A percentile compares a stretch with the other conserved stretches of the same genome.
phyloP scores from a whole-genome alignment of 176 grass and related monocot genomes.

The Tuctoria greenei region DNA sequence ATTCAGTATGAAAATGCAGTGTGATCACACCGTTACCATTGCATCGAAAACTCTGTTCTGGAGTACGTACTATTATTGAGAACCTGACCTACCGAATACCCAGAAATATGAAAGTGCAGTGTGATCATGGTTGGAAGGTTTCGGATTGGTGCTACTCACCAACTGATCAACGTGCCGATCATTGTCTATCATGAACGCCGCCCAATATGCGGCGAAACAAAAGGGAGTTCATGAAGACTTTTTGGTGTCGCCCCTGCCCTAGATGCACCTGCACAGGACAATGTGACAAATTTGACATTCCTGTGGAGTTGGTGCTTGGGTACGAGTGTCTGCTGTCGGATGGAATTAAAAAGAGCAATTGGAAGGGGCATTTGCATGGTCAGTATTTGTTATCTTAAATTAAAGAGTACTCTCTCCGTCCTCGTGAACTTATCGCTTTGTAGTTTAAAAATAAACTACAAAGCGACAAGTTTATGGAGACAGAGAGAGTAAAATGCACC shows the following conservation, averaged over 20 bases:
- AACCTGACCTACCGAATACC: conserved; percentile 18
- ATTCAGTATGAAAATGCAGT: too few species aligned
- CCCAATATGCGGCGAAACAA: conserved; percentile 42
- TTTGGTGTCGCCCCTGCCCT: neutral
- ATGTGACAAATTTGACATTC: conserved; percentile 33
- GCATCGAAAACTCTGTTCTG: too few species aligned
- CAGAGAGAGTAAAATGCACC: too few species aligned
- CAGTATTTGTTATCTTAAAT: neutral
- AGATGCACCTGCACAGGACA: conserved; percentile 13
- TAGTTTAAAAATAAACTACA: too few species aligned
- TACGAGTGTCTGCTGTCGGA: neutral
- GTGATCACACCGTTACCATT: too few species aligned
- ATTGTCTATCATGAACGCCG: conserved; percentile 19
- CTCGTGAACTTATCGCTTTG: too few species aligned
- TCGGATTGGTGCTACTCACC: conserved; percentile 25
- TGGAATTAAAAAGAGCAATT: neutral
- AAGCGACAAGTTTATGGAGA: too few species aligned
- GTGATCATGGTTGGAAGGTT: neutral
- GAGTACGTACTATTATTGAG: neutral
- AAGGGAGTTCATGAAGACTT: conserved; percentile 24
- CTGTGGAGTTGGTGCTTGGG: conserved; percentile 14
- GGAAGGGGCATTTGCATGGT: conserved; percentile 8
- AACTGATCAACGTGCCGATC: conserved; percentile 46
- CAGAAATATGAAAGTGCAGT: too few species aligned
- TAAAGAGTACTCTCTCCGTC: too few species aligned